Conservation (phyloP, 257 asterid species). For the Solanum tarapatanum region DNA sequence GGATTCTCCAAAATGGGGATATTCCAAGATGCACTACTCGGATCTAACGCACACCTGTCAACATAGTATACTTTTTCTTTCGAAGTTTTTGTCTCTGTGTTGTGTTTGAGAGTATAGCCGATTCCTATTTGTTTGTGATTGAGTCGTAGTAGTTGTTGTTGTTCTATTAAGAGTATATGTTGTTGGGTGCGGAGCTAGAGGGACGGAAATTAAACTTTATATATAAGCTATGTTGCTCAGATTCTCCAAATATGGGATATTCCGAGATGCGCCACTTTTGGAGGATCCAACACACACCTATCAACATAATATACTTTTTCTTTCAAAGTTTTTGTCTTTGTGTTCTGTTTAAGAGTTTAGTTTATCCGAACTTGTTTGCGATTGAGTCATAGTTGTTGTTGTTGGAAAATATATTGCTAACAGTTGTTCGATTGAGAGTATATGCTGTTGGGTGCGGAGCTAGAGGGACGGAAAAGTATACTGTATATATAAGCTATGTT, state of each 20-base stretch:
- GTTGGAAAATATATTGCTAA: no score
- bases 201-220: background rate
- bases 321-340: background rate
- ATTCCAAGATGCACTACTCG: background rate
- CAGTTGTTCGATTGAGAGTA: background rate
- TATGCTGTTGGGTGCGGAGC: background rate
- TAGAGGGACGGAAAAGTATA: background rate
- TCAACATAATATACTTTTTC: background rate
- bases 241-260: background rate
- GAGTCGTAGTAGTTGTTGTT: background rate
- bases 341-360: background rate
- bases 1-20: background rate
- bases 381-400: no score
- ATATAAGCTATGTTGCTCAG: background rate
- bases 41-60: background rate
- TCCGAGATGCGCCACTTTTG: background rate
- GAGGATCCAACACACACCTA: background rate
- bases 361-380: background rate
- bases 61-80: background rate
- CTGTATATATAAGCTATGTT: background rate
- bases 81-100: background rate
- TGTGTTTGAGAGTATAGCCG: background rate
- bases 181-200: background rate
- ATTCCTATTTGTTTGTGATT: background rate
- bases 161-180: background rate